Percentiles rank a stretch among this genome's conserved stretches.
Conservation (phyloP, 1,284 basidiomycete species). For the Ceratobasidium sp. region DNA sequence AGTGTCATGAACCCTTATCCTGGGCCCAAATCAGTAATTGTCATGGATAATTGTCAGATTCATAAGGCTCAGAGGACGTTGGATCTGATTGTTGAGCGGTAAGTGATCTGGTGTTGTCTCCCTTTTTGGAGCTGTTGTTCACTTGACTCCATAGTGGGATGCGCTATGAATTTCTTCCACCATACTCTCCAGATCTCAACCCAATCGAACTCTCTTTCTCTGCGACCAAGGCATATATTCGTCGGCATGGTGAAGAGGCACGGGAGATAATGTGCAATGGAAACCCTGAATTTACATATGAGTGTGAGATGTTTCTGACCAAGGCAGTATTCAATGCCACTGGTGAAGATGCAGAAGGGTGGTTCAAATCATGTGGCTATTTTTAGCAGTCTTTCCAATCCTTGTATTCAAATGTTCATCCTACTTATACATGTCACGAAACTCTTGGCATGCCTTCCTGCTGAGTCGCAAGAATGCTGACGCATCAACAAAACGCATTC, state of each 20-base stretch:
- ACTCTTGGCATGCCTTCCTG: background rate
- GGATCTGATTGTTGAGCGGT: conserved; percentile 49
- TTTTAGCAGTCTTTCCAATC: no score
- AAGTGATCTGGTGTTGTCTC: conserved; percentile 26
- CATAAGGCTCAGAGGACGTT: conserved; percentile 47
- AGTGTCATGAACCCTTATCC: conserved; percentile 51
- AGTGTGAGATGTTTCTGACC: background rate
- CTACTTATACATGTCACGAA: background rate
- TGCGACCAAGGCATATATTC: conserved; percentile 44
- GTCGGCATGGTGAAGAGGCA: background rate
- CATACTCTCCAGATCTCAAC: conserved; percentile 51
- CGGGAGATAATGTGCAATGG: background rate
- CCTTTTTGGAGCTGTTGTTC: background rate
- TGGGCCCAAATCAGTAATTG: conserved; percentile 48
- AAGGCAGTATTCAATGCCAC: conserved; percentile 1
- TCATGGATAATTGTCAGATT: conserved; percentile 51
- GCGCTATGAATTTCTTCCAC: conserved; percentile 48
- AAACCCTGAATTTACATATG: background rate
- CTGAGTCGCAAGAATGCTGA: background rate
- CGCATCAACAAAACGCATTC: background rate
- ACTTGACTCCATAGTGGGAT: conserved; percentile 44
- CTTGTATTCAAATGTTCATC: no score
- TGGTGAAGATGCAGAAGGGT: conserved; percentile 32
- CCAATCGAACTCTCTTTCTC: conserved; percentile 51
- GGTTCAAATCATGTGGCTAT: conserved; percentile 34